Conservation (phyloP, 257 asterid genomes). For the Solanum tarapatanum region DNA sequence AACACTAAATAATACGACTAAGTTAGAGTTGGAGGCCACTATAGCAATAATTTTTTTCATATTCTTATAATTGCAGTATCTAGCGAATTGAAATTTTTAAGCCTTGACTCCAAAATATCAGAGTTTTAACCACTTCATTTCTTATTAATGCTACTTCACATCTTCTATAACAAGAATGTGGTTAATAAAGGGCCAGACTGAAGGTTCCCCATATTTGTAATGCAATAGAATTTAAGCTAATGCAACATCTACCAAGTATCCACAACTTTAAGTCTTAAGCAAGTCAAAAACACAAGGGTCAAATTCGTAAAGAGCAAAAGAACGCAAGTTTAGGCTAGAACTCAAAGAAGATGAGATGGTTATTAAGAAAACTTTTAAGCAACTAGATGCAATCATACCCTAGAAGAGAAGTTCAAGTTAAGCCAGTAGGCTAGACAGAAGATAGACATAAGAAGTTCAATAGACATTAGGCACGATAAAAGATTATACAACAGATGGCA, state of each 20-base stretch:
- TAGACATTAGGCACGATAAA: background rate
- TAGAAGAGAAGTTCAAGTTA: background rate
- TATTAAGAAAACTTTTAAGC: background rate
- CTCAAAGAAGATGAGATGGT: background rate
- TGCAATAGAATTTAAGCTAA: background rate
- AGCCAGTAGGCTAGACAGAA: background rate
- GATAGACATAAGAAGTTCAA: background rate
- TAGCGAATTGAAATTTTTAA: background rate
- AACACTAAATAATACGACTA: background rate
- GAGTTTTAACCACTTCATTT: background rate
- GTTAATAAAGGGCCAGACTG: background rate
- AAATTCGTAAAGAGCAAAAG: background rate
- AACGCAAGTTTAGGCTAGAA: background rate
- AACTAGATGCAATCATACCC: background rate
- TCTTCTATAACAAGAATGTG: background rate
- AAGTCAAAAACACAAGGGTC: background rate
- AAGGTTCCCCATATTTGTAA: background rate
- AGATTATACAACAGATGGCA: background rate
- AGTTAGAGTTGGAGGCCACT: background rate
- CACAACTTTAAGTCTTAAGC: background rate
- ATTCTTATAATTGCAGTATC: background rate
- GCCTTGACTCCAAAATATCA: background rate
- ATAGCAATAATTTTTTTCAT: background rate
- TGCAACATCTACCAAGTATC: background rate
- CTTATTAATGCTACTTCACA: background rate